Percentiles rank a stretch among this genome's conserved stretches.
These are phyloP conservation scores for Fusarium pseudonygamai DNA, from an alignment of 2,329 filamentous ascomycete species.

Conservation along the genomic window DNA sequence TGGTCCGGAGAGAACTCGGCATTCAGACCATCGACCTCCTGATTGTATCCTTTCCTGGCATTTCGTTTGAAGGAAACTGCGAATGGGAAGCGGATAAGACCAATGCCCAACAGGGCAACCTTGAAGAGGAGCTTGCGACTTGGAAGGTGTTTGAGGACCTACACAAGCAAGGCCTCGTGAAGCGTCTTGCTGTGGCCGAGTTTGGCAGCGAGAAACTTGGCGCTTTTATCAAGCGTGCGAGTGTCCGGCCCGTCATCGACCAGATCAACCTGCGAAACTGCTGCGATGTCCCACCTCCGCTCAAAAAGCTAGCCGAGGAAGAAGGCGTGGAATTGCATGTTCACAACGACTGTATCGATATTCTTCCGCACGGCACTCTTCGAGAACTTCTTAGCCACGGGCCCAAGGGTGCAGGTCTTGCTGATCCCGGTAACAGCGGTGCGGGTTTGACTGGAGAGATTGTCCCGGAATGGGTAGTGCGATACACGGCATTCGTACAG, in stretches of 20 bases:
- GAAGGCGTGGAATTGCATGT: conserved; percentile 88
- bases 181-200: conserved; percentile 85
- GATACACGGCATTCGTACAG: conserved; percentile 95
- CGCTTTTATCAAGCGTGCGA: conserved; percentile 77
- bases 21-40: conserved; percentile 83
- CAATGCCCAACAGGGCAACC: conserved; percentile 69
- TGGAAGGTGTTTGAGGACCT: conserved; percentile 80
- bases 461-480: conserved; percentile 91
- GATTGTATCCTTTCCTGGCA: conserved; percentile 91
- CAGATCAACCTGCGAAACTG: conserved; percentile 98
- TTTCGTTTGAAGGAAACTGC: conserved; percentile 93
- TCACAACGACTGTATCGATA: conserved; percentile 93
- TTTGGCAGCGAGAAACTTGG: conserved; percentile 86
- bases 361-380: conserved; percentile 85
- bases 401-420: conserved; percentile 77
- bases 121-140: conserved; percentile 73
- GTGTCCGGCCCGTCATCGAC: conserved; percentile 81
- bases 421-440: conserved; percentile 60
- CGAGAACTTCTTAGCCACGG: conserved; percentile 82
- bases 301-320: conserved; percentile 84
- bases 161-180: conserved; percentile 74
- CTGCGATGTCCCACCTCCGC: conserved; percentile 90
- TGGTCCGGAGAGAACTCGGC: conserved; percentile 83
- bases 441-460: conserved; percentile 79
- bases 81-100: conserved; percentile 77